Percentiles rank a stretch among this genome's conserved stretches.
Evolutionary conservation across 2,329 filamentous ascomycete genomes (phyloP).

Genomic region (Mycocentrospora acerina): DNA sequence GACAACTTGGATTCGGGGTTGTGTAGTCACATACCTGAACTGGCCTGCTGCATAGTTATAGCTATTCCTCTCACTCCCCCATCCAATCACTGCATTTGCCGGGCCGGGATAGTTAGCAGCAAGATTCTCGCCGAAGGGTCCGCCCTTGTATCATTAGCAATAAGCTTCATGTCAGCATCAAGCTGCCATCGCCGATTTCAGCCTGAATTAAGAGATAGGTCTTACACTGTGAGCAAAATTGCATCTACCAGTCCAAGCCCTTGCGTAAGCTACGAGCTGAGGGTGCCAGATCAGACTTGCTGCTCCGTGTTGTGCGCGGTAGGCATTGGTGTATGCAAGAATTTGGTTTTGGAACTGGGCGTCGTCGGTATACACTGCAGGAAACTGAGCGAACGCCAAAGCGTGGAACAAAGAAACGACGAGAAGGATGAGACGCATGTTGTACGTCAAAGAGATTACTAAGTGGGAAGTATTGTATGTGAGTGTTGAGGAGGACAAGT

Average conservation of each 20-base stretch:
- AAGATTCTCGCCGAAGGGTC: conserved; percentile 73
- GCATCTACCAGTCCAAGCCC: conserved; percentile 51
- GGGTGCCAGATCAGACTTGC: conserved; percentile 63
- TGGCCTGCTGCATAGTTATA: conserved; percentile 62
- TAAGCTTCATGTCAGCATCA: too few relatives aligned
- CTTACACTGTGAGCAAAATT: conserved; percentile 50
- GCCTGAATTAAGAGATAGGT: too few relatives aligned
- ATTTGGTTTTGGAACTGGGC: conserved; percentile 53
- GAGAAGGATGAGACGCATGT: not conserved
- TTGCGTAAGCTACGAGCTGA: conserved; percentile 60
- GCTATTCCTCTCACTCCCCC: conserved; percentile 61
- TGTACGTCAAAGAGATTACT: not conserved
- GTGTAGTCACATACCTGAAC: conserved; percentile 47
- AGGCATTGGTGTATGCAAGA: conserved; percentile 67
- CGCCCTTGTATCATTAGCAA: conserved; percentile 45
- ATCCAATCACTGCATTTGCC: conserved; percentile 61
- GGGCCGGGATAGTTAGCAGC: conserved; percentile 66
- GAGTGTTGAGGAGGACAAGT: too few relatives aligned
- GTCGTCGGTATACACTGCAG: conserved; percentile 43
- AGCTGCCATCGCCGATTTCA: too few relatives aligned
- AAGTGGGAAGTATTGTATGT: too few relatives aligned
- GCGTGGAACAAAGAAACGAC: not conserved
- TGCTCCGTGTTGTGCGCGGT: conserved; percentile 65
- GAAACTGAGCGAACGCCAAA: too few relatives aligned
- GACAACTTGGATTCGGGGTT: conserved; percentile 38